A percentile compares a stretch with the other conserved stretches of the same genome.
These are phyloP conservation scores for Aspergillus ustus DNA, from an alignment of 2,329 filamentous ascomycete genomes.

Conservation along the genomic window DNA sequence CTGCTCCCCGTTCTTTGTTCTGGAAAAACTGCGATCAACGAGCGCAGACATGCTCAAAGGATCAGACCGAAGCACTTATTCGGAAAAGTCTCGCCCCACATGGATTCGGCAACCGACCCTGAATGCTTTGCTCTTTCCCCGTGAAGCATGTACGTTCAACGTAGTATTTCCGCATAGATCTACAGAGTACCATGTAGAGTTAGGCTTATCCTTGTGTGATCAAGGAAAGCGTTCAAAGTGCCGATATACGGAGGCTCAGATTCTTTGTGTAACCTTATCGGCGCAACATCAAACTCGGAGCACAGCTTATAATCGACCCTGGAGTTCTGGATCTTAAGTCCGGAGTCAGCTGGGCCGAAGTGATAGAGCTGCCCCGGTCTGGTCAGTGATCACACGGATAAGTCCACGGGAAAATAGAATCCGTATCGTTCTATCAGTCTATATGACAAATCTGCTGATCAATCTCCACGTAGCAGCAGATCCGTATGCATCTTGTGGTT, in stretches of 20 bases:
- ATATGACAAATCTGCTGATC: conserved; percentile 44
- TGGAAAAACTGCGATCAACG: not conserved
- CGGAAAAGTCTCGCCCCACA: conserved; percentile 41
- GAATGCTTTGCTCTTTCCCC: conserved; percentile 20
- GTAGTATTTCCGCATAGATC: not conserved
- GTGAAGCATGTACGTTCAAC: conserved; percentile 1
- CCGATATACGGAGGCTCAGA: conserved; percentile 16
- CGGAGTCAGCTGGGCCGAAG: conserved; percentile 29
- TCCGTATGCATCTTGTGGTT: conserved; percentile 19
- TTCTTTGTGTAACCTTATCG: not conserved
- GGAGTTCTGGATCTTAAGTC: conserved; percentile 19
- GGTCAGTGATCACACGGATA: conserved; percentile 11
- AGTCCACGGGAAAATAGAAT: conserved; percentile 42
- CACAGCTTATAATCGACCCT: not conserved
- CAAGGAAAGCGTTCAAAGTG: conserved; percentile 6
- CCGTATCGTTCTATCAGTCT: conserved; percentile 30
- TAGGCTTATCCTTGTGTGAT: not conserved
- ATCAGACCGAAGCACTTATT: conserved; percentile 41
- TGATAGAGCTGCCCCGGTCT: not conserved
- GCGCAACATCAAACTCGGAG: not conserved
- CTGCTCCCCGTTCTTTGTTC: not conserved
- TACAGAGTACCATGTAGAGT: not conserved
- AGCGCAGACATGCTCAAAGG: not conserved
- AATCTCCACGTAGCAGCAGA: conserved; percentile 37
- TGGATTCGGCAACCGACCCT: conserved; percentile 29